Evolutionary conservation across 2,329 filamentous ascomycete genomes (phyloP).

Genomic region (Botryosphaeria agaves): DNA sequence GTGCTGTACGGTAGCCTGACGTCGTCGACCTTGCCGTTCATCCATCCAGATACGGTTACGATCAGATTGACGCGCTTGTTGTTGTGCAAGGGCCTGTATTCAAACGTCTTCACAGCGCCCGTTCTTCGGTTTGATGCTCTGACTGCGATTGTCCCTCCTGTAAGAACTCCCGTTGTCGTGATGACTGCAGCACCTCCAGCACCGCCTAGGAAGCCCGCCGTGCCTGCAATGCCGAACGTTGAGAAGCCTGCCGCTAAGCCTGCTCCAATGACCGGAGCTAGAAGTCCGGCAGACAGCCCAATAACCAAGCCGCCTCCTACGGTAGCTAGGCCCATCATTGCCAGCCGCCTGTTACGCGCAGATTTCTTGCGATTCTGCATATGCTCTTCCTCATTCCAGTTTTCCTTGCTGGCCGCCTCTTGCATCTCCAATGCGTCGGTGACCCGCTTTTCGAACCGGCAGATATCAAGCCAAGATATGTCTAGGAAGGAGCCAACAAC

Average conservation of each 20-base stretch:
- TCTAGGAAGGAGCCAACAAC: constrained; percentile 64
- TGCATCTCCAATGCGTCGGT: constrained; percentile 97
- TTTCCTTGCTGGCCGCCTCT: constrained; percentile 82
- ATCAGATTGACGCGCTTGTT: constrained; percentile 96
- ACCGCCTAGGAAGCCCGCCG: constrained; percentile 74
- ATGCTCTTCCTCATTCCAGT: constrained; percentile 94
- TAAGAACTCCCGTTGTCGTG: constrained; percentile 72
- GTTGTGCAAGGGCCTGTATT: constrained; percentile 91
- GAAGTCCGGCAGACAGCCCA: constrained; percentile 75
- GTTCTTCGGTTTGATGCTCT: constrained; percentile 76
- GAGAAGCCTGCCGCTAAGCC: constrained; percentile 90
- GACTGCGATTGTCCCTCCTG: constrained; percentile 72
- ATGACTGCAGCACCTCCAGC: constrained; percentile 88
- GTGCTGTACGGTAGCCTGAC: constrained; percentile 92
- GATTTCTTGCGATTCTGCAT: constrained; percentile 72
- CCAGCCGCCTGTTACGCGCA: constrained; percentile 65
- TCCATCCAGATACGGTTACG: constrained; percentile 90
- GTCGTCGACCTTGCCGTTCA: constrained; percentile 95
- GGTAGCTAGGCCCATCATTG: constrained; percentile 93
- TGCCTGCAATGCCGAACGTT: constrained; percentile 83
- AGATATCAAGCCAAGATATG: constrained; percentile 83
- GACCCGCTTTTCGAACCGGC: constrained; percentile 89
- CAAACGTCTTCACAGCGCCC: constrained; percentile 86
- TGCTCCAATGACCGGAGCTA: constrained; percentile 86
- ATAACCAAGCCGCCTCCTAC: constrained; percentile 92